Evolutionary conservation across 192 early-diverging fungal species (phyloP), one percentile per base, ranked within the genome.

Genomic region (Backusella tuberculispora): DNA sequence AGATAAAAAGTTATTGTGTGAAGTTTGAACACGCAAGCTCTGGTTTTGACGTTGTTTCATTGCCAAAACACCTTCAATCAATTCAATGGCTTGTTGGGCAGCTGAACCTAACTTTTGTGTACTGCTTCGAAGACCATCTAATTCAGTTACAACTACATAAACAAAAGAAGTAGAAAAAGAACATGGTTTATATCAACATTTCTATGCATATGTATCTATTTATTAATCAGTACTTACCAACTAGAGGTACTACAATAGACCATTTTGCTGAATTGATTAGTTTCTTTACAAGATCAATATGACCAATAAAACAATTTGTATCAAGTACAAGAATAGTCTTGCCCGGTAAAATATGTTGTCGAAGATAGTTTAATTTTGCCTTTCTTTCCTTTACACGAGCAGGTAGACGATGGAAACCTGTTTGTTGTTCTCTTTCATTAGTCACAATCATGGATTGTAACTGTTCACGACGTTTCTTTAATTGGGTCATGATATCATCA

Each of bases 231-330:
- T 29, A 69, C 56, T 83, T 76, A 85, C 84, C 84, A 46, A 83
- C 86, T 66, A 87, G 67, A 15, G 88, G 88, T 14, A 89, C 79
- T 14, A 89, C 76, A 34, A 89, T 81, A 6, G 76, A 71, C 86
- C 86, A 89, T 69, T 82, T 81, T 38, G 79, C 80, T 44, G 74
- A 76, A 14, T 74, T 21, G 41, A 89, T 78, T 6, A 89, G 14
- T 41, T 80, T 81, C 34, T 80, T 80, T 6, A 89, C 75, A 21
- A 71, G 46, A 5, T 80, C 79, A 72, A 87, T 72, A 53, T 89
- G 83, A 9, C 82, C 83, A 38, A 89, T 81, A 64, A 89, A 76
- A 53, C 86, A 89, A 75, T 89, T 89, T 19, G 88, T 89, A 72
- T 89, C 88, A 40, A 89, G 76, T 4, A 89, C 82, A 41, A 89